Evolutionary conservation across 352 stramenopile species (phyloP), one percentile per base, ranked within the genome.

Genomic region (Globisporangium iwayamae): DNA sequence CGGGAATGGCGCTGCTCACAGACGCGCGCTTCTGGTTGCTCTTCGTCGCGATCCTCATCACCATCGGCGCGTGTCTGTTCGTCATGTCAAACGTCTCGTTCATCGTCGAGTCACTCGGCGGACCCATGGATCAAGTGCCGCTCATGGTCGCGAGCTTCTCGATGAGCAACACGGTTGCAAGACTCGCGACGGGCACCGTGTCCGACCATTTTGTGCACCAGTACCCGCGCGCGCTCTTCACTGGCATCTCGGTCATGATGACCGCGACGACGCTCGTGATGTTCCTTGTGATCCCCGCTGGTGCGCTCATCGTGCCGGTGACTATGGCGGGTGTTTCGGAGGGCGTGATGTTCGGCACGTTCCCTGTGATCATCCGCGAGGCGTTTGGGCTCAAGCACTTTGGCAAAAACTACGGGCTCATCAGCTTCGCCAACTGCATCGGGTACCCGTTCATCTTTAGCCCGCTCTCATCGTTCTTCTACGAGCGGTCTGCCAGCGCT

Each of bases 1-100:
- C 84, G 6, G 78, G 85, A 9, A 55, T 79, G 25, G 65, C 59
- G 8, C 63, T 93, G 47, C 62, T 95, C 28, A 70, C 56, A 1
- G 79, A 92, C 45, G 14, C 65, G 25, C 79, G 80, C 41, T 95
- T 95, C 63, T 91, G 78, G 79, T 72, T 93, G 63, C 76, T 95
- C 13, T 93, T 95, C 54, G 66, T 78, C 6, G 71, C 80, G 4
- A 83, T 95, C 46, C 79, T 95, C 57, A 84, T 95, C 60, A 62
- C 85, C 32, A 80, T 95, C 67, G 86, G 86, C 28, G 78, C 78
- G 1, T 81, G 79, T 0, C 55, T 93, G 9, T 81, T 93, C 56
- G 74, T 95, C 51, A 91, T 95, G 81, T 90, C 85, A 32, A 95
- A 95, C 62, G 77, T 95, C 4, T 79, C 84, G 6, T 95, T 95